Percentiles rank a stretch among this genome's conserved stretches.
Conservation (phyloP, 805 yeast genomes). For the Pichia membranifaciens region DNA sequence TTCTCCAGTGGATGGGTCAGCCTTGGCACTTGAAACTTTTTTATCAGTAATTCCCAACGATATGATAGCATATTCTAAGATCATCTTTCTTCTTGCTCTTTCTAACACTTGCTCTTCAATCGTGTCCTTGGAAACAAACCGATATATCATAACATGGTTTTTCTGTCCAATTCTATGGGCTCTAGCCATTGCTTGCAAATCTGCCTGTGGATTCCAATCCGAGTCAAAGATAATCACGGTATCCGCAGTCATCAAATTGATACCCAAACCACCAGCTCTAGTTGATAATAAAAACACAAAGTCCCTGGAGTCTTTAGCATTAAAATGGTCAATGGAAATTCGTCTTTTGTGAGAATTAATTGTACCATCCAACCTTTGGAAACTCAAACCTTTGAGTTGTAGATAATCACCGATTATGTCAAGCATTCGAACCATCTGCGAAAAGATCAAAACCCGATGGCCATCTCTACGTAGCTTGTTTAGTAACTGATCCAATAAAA, state of each 20-base stretch:
- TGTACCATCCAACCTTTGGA: constrained; percentile 95
- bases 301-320: constrained; percentile 88
- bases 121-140: constrained; percentile 97
- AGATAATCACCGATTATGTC: constrained; percentile 93
- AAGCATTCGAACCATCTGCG: constrained; percentile 95
- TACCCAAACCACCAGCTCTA: constrained; percentile 98
- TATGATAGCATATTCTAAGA: constrained; percentile 94
- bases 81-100: constrained; percentile 96
- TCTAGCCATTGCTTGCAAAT: constrained; percentile 98
- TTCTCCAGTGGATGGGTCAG: constrained; percentile 80
- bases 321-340: constrained; percentile 92
- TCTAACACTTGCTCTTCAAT: constrained; percentile 97
- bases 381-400: constrained; percentile 76
- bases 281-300: constrained; percentile 87
- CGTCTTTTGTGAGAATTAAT: constrained; percentile 91
- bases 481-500: constrained; percentile 80
- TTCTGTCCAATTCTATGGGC: constrained; percentile 99
- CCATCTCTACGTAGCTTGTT: constrained; percentile 87
- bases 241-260: constrained; percentile 98
- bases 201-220: constrained; percentile 99
- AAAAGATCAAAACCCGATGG: constrained; percentile 89
- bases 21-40: constrained; percentile 43
- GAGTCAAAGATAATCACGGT: constrained; percentile 97
- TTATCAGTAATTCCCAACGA: constrained; percentile 91
- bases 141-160: constrained; percentile 93